Base-by-base conservation (phyloP, 345 rosid species). In the Populus alba region DNA sequence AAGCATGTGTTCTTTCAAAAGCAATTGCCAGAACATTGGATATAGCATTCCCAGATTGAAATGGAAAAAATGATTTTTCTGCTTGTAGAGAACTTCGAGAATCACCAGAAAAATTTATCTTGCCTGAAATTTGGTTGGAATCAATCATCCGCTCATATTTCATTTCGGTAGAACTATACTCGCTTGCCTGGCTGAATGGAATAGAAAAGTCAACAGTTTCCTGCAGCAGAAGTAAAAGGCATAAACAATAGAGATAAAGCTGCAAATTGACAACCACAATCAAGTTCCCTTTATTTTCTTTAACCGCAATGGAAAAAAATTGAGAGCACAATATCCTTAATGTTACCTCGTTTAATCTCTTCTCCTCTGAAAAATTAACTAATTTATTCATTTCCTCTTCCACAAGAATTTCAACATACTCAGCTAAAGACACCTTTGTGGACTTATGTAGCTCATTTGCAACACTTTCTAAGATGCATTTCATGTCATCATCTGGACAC, bases 401-500 rank as follows among this genome's bases (percentile, higher is more conserved):
- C 39, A 97, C 78, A 80, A 92, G 86, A 83, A 10, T 68, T 78
- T 83, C 71, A 78, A 81, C 71, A 88, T 90, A 91, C 23, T 88
- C 85, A 57, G 74, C 78, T 84, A 90, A 65, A 73, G 78, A 77
- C 62, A 68, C 75, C 89, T 84, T 82, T 53, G 86, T 80, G 85
- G 92, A 90, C 70, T 77, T 38, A 83, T 87, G 81, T 78, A 97
- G 91, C 85, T 92, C 94, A 61, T 81, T 81, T 84, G 83, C 90
- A 38, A 92, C 88, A 81, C 78, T 78, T 84, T 84, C 89, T 57
- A 86, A 74, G 66, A 92, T 84, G 84, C 82, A 70, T 37, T 86
- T 71, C 62, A 85, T 71, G 70, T 79, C 72, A 77, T 80, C 78
- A 76, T 75, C 65, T 33, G 70, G 47, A 78, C 47, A 66, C 72